Percentiles rank a stretch among this genome's conserved stretches.
Conservation (phyloP, 192 early-diverging fungal species). For the Backusella tarrabulga region DNA sequence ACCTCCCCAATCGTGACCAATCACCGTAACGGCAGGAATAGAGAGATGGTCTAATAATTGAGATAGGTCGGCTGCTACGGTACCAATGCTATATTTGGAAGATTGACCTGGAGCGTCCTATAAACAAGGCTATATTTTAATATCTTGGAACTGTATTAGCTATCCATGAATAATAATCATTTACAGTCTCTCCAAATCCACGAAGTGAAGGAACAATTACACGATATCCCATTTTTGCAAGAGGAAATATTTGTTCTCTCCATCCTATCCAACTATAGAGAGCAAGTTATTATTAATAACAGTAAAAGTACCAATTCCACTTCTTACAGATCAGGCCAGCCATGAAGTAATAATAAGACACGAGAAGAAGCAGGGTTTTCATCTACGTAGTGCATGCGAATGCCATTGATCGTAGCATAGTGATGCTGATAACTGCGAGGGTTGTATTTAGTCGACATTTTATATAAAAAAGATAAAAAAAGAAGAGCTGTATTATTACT, state of each 20-base stretch:
- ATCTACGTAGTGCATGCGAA: constrained; percentile 31
- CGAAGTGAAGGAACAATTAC: constrained; percentile 48
- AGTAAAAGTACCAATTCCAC: background rate
- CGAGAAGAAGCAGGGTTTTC: constrained; percentile 16
- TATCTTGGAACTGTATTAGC: background rate
- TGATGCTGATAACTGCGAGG: constrained; percentile 19
- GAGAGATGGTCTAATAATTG: constrained; percentile 56
- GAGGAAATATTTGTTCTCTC: constrained; percentile 42
- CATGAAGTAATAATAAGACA: constrained; percentile 24
- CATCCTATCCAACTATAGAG: constrained; percentile 18
- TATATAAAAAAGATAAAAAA: background rate
- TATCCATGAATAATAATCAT: background rate
- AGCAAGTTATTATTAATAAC: background rate
- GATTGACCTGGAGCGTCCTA: constrained; percentile 11
- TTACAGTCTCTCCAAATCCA: constrained; percentile 51
- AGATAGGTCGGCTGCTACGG: constrained; percentile 48
- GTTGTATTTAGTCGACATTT: constrained; percentile 5
- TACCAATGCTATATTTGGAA: constrained; percentile 44
- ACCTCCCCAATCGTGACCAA: constrained; percentile 73
- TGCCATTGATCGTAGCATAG: constrained; percentile 25
- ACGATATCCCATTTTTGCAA: constrained; percentile 52
- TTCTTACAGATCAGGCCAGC: constrained; percentile 32
- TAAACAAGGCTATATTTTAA: background rate
- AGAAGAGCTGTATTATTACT: background rate
- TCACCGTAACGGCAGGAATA: constrained; percentile 44